These are phyloP conservation scores for Crotalaria pallida DNA, from an alignment of 306 rosid species.

Conservation along the genomic window DNA sequence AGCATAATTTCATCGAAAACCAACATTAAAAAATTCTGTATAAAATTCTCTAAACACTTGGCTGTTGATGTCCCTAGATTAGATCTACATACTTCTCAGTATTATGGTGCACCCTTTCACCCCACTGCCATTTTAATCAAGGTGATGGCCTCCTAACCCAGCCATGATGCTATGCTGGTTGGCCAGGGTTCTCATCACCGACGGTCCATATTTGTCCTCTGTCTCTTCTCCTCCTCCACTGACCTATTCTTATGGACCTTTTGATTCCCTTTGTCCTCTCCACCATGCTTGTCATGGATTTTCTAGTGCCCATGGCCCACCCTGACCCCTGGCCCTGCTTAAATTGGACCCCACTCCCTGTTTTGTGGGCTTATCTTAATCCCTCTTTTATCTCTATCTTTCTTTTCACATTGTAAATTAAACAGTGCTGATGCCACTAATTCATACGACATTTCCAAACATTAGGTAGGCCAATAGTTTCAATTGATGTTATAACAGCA, in stretches of 20 bases:
- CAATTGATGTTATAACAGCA: neutral
- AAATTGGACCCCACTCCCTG: neutral
- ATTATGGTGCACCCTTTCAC: conserved; percentile 9
- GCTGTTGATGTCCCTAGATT: too few species aligned
- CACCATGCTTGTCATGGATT: conserved; percentile 29
- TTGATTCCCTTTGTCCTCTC: conserved; percentile 30
- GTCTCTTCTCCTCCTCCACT: conserved; percentile 28
- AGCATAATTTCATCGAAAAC: too few species aligned
- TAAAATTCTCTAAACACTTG: too few species aligned
- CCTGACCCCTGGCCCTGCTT: neutral
- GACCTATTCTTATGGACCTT: conserved; percentile 13
- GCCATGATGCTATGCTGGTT: conserved; percentile 33
- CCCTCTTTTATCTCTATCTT: neutral
- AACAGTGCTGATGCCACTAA: conserved; percentile 5
- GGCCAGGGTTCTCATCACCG: conserved; percentile 31
- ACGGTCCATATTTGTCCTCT: conserved; percentile 23
- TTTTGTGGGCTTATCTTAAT: neutral
- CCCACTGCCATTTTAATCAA: neutral
- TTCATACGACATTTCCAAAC: conserved; percentile 10
- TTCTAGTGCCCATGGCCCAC: conserved; percentile 25
- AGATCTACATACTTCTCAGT: neutral
- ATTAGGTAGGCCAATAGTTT: conserved; percentile 12
- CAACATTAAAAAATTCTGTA: too few species aligned
- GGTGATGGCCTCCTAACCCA: conserved; percentile 20
- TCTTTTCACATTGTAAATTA: neutral